Conservation (phyloP, 2,329 filamentous ascomycete species). For the Epichloe bromicola region DNA sequence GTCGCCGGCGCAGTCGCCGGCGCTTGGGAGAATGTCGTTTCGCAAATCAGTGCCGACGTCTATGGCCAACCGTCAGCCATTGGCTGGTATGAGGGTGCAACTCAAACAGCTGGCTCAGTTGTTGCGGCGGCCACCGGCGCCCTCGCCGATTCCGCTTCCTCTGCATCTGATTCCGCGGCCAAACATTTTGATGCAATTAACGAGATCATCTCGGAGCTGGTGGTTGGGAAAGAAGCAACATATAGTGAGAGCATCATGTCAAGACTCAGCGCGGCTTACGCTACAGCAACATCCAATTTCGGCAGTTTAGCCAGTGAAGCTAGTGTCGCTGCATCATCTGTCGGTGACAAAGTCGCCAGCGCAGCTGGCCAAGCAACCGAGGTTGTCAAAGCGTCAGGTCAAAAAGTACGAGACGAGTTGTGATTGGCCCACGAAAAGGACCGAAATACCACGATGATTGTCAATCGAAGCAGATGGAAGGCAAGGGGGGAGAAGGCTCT, state of each 20-base stretch:
- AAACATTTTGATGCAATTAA: conserved; percentile 59
- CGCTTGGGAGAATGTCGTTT: conserved; percentile 33
- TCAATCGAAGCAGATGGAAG: background rate
- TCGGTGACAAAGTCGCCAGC: conserved; percentile 23
- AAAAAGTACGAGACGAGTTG: conserved; percentile 28
- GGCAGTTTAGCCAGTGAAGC: conserved; percentile 28
- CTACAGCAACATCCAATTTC: conserved; percentile 47
- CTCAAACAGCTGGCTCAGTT: conserved; percentile 39
- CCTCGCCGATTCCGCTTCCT: conserved; percentile 25
- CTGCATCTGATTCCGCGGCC: conserved; percentile 46
- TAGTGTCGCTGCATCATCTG: conserved; percentile 19
- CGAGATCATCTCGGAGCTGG: conserved; percentile 61
- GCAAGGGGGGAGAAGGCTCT: background rate
- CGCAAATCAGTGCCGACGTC: conserved; percentile 53
- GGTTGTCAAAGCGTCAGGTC: conserved; percentile 26
- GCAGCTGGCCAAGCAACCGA: conserved; percentile 28
- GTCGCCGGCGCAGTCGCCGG: conserved; percentile 27
- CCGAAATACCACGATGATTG: background rate
- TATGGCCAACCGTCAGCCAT: conserved; percentile 53
- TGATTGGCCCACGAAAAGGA: conserved; percentile 16
- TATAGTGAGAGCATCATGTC: conserved; percentile 72
- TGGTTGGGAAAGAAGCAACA: conserved; percentile 64
- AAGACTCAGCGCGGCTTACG: conserved; percentile 58
- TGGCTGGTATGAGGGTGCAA: conserved; percentile 39
- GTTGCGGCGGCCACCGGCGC: conserved; percentile 44